Conservation (phyloP, 495 filamentous ascomycete genomes). For the Beverwykella pulmonaria region DNA sequence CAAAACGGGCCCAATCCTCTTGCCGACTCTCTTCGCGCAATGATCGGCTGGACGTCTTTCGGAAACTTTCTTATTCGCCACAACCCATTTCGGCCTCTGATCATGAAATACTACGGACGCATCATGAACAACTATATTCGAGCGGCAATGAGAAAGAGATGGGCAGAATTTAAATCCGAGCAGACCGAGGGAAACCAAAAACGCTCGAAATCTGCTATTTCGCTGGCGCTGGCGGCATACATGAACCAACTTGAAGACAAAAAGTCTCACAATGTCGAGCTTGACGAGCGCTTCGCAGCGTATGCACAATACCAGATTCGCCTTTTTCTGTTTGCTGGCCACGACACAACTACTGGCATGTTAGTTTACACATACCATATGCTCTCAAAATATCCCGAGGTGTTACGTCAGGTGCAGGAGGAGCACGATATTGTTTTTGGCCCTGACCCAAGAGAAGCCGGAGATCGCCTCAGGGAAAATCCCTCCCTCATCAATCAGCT, state of each 20-base stretch:
- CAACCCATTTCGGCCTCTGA: slow-evolving; percentile 10
- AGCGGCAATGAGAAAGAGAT: slow-evolving; percentile 12
- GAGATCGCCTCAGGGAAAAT: background rate
- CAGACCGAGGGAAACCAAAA: background rate
- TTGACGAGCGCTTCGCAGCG: slow-evolving; percentile 29
- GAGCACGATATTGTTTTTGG: slow-evolving; percentile 47
- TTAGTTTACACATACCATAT: slow-evolving; percentile 46
- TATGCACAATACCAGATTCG: slow-evolving; percentile 37
- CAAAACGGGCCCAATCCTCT: slow-evolving; percentile 1
- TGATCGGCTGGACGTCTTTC: slow-evolving; percentile 18
- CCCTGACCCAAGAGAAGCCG: slow-evolving; percentile 1
- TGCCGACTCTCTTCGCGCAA: background rate
- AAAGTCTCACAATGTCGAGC: background rate
- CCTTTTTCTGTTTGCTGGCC: slow-evolving; percentile 50
- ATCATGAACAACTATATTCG: slow-evolving; percentile 12
- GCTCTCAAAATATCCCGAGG: slow-evolving; percentile 44
- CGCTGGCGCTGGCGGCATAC: slow-evolving; percentile 16
- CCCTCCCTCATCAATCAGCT: slow-evolving; percentile 30
- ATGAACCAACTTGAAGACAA: background rate
- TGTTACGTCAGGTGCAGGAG: slow-evolving; percentile 37
- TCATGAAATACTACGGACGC: slow-evolving; percentile 12
- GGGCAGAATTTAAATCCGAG: background rate
- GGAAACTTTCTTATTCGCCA: slow-evolving; percentile 17
- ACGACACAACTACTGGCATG: slow-evolving; percentile 49
- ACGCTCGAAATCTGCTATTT: slow-evolving; percentile 7